Percentiles rank a stretch among this genome's conserved stretches.
phyloP scores from a whole-genome alignment of 2,329 filamentous ascomycete species.

The Trichoderma pleuroti region DNA sequence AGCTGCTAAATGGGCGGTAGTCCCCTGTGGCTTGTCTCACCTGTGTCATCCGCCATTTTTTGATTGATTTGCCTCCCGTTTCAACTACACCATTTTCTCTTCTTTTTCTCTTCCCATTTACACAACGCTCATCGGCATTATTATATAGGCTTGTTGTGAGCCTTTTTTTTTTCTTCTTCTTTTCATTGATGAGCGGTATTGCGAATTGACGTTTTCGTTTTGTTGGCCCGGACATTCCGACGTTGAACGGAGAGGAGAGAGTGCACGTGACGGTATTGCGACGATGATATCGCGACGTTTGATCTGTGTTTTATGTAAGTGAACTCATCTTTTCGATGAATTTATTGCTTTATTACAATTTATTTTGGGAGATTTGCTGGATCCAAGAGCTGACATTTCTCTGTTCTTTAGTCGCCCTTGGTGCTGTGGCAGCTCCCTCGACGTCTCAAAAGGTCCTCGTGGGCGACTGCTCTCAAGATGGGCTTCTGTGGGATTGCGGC shows the following conservation, averaged over 20 bases:
- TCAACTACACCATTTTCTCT: neutral
- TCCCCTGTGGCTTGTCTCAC: slow-evolving; percentile 5
- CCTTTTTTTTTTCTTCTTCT: neutral
- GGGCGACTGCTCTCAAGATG: neutral
- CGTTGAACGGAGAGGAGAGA: neutral
- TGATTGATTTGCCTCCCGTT: neutral
- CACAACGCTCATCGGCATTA: no score
- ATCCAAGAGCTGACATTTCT: neutral
- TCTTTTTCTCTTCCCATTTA: neutral
- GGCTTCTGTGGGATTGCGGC: neutral
- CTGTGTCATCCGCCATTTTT: neutral
- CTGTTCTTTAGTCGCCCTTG: neutral
- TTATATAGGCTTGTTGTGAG: neutral
- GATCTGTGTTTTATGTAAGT: neutral
- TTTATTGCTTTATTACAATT: neutral
- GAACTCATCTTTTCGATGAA: neutral
- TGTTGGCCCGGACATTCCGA: neutral
- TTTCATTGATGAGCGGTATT: neutral
- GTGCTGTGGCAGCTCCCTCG: neutral
- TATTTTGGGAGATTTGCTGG: neutral
- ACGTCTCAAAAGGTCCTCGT: neutral
- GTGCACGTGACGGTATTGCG: neutral
- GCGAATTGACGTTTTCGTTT: neutral
- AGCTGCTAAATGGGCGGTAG: neutral
- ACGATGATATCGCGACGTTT: slow-evolving; percentile 2